Evolutionary conservation across 1,284 basidiomycete species (phyloP).

Genomic region (Microbotryum saponariae): DNA sequence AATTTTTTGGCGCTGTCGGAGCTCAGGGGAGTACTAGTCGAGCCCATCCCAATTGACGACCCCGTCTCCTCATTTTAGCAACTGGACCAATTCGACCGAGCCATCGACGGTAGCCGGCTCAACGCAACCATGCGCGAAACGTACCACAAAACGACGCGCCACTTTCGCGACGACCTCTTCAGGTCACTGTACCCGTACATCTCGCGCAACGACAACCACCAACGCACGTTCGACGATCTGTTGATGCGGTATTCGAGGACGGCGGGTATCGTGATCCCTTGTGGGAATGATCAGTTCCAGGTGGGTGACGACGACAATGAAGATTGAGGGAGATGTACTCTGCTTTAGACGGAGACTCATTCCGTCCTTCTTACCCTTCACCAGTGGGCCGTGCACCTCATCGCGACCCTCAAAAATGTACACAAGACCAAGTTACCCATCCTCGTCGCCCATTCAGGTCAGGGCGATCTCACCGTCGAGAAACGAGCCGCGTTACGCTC

Average conservation of each 20-base stretch:
- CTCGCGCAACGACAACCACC: constrained; percentile 8
- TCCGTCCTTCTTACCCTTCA: neutral
- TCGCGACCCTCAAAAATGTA: constrained; percentile 30
- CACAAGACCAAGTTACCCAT: constrained; percentile 29
- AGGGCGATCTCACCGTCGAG: constrained; percentile 23
- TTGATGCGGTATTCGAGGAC: constrained; percentile 5
- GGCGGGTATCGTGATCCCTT: constrained; percentile 26
- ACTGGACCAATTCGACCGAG: constrained; percentile 16
- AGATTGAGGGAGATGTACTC: neutral
- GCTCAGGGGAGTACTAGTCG: constrained; percentile 59
- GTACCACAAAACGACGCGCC: constrained; percentile 16
- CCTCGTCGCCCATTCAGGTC: constrained; percentile 28
- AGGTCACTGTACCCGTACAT: constrained; percentile 23
- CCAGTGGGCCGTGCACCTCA: constrained; percentile 27
- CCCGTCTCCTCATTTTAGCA: constrained; percentile 7
- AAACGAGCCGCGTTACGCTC: constrained; percentile 25
- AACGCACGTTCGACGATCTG: constrained; percentile 15
- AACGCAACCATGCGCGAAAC: constrained; percentile 15
- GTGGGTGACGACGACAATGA: neutral
- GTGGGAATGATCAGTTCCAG: constrained; percentile 29
- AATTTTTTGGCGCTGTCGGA: constrained; percentile 7
- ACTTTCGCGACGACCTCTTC: constrained; percentile 24
- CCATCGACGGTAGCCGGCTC: constrained; percentile 9
- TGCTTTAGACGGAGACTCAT: neutral
- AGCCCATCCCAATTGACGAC: constrained; percentile 43